Percentiles rank a stretch among this genome's conserved stretches.
Evolutionary conservation across 768 basidiomycete genomes (phyloP).

Genomic region (Lenzites betulinus): DNA sequence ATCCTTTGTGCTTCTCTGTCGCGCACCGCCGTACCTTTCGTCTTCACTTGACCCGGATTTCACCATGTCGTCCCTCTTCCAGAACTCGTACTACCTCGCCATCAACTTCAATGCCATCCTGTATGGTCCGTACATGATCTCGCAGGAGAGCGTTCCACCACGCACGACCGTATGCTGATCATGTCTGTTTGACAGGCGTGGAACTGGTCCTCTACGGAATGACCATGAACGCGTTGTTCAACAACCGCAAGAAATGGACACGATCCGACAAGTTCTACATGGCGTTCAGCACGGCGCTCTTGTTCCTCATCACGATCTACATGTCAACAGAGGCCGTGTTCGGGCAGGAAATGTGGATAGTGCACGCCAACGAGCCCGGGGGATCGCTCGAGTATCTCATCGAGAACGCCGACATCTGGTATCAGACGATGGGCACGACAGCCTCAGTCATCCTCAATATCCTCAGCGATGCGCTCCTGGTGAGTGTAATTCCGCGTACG

Average conservation of each 20-base stretch:
- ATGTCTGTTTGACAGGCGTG: slow-evolving; percentile 22
- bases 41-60: background rate
- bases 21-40: background rate
- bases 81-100: slow-evolving; percentile 24
- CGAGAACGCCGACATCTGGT: slow-evolving; percentile 23
- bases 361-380: slow-evolving; percentile 32
- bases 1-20: background rate
- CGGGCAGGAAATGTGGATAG: slow-evolving; percentile 41
- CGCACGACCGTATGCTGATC: background rate
- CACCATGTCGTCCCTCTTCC: slow-evolving; percentile 20
- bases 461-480: slow-evolving; percentile 42
- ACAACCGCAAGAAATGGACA: slow-evolving; percentile 4
- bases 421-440: slow-evolving; percentile 21
- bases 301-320: slow-evolving; percentile 37
- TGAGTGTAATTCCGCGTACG: slow-evolving; percentile 24
- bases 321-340: slow-evolving; percentile 33
- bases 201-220: slow-evolving; percentile 30
- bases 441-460: slow-evolving; percentile 28
- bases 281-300: slow-evolving; percentile 29
- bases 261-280: slow-evolving; percentile 25
- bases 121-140: slow-evolving; percentile 14
- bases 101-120: slow-evolving; percentile 23
- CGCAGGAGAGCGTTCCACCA: background rate
- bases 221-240: slow-evolving; percentile 24
- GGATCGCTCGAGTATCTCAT: slow-evolving; percentile 38